These are phyloP conservation scores for Ceratorhiza oryzae-sativae DNA, from an alignment of 1,284 basidiomycete genomes.

Conservation along the genomic window DNA sequence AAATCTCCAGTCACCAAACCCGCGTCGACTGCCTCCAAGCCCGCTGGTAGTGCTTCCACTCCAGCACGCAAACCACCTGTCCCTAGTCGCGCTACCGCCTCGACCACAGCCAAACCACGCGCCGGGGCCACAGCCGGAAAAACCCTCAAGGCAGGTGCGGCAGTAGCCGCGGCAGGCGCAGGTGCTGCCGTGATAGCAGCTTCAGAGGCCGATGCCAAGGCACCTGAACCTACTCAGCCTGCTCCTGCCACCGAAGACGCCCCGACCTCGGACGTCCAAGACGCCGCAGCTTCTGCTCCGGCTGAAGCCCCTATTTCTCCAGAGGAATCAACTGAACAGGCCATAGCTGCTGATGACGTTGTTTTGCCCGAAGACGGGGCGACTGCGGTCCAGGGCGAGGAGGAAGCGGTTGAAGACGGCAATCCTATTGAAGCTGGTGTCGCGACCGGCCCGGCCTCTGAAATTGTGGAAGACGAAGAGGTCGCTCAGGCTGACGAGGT, in stretches of 20 bases:
- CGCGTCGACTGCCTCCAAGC: neutral
- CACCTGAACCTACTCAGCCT: neutral
- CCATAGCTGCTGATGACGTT: neutral
- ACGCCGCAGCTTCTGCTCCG: neutral
- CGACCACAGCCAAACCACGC: conserved; percentile 15
- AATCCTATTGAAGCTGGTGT: too few relatives aligned
- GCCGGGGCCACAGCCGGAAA: neutral
- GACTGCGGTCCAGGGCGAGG: neutral
- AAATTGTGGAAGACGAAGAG: neutral
- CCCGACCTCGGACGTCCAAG: conserved; percentile 17
- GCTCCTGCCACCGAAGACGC: conserved; percentile 15
- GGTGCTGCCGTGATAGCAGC: neutral
- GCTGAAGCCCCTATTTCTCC: neutral
- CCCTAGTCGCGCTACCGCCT: conserved; percentile 1
- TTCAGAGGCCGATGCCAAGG: neutral
- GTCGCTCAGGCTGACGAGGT: neutral
- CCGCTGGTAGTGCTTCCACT: neutral
- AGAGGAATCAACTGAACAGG: neutral
- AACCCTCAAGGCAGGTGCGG: conserved; percentile 7
- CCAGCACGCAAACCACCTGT: conserved; percentile 24
- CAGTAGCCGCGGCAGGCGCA: neutral
- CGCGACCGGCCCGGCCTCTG: neutral
- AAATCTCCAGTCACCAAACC: conserved; percentile 3
- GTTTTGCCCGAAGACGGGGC: conserved; percentile 2
- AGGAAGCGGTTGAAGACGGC: neutral